Evolutionary conservation across 2,329 filamentous ascomycete genomes (phyloP), one percentile per base, ranked within the genome.

Genomic region (Bipolaris zeicola): DNA sequence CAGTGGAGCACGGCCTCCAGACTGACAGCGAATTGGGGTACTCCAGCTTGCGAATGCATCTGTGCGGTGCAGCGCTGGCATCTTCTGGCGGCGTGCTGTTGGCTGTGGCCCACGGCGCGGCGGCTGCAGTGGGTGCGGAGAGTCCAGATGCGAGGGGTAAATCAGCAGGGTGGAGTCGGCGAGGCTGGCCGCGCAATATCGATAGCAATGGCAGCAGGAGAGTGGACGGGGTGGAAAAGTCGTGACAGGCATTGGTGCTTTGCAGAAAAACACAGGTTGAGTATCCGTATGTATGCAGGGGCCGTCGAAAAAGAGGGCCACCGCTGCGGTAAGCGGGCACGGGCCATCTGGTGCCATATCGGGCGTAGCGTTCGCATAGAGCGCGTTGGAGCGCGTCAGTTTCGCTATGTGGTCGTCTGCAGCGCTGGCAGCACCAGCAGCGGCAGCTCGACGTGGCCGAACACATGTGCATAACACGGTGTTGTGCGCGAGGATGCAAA

Each of bases 201-300:
- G 53, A 46, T 36, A 13, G 47, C 20, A 55, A 52, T 64, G 61
- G 61, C 57, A 59, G 57, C 54, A 52, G 58, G 52, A 57, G 55
- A 55, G 48, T 61, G 61, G 61, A 52, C 41, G 10, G 11, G 28
- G 28, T 31, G 49, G 52, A 61, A 64, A 63, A 60, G 64, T 59
- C 55, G 61, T 69, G 67, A 67, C 64, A 70, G 63, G 63, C 67
- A 64, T 66, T 64, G 53, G 61, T 67, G 66, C 64, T 61, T 53
- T 53, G 51, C 53, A 58, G 56, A 60, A 57, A 55, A 53, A 54
- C 45, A 43, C 48, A 45, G 50, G 26, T 37, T 31, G 28, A 31
- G 28, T 13, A 31, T 31, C 28, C 28, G 28, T 31, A 31, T 50
- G 55, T 51, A 62, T 63, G 64, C 67, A 69, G 67, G 67, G 67